A percentile compares a stretch with the other conserved stretches of the same genome.
Evolutionary conservation across 140 eudicot genomes (phyloP).

Genomic region (Eryngium alpinum): DNA sequence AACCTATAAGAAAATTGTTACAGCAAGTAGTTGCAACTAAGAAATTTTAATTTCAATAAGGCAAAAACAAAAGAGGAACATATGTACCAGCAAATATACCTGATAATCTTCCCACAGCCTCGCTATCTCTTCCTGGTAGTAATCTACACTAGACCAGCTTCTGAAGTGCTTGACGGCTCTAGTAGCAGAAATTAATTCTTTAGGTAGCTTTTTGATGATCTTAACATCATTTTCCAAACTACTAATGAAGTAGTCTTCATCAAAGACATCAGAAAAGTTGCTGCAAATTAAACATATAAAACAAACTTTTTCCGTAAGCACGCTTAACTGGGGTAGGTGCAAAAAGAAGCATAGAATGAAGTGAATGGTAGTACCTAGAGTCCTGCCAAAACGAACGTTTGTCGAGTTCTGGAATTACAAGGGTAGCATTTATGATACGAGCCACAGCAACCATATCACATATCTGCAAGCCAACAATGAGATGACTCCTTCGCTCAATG

Average conservation of each 20-base stretch:
- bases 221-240: conserved; percentile 72
- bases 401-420: conserved; percentile 94
- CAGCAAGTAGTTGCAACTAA: not conserved
- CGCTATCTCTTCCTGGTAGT: conserved; percentile 77
- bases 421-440: conserved; percentile 88
- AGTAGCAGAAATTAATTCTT: conserved; percentile 59
- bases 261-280: conserved; percentile 93
- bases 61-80: not conserved
- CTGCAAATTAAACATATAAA: conserved; percentile 43
- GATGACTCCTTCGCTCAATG: not conserved
- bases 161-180: conserved; percentile 91
- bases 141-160: conserved; percentile 93
- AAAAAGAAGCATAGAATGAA: not conserved
- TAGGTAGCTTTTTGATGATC: conserved; percentile 67
- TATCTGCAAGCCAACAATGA: conserved; percentile 41
- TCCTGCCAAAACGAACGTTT: conserved; percentile 98
- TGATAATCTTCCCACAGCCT: conserved; percentile 77
- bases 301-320: conserved; percentile 9
- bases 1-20: conserved; percentile 34
- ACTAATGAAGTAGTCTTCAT: conserved; percentile 69
- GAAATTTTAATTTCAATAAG: not conserved
- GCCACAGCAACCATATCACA: conserved; percentile 99
- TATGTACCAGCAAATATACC: conserved; percentile 31
- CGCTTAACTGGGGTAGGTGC: not conserved
- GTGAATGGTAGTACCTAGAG: conserved; percentile 49